These are phyloP conservation scores for Colletotrichum tamarilloi DNA, from an alignment of 2,329 filamentous ascomycete species.

Conservation along the genomic window DNA sequence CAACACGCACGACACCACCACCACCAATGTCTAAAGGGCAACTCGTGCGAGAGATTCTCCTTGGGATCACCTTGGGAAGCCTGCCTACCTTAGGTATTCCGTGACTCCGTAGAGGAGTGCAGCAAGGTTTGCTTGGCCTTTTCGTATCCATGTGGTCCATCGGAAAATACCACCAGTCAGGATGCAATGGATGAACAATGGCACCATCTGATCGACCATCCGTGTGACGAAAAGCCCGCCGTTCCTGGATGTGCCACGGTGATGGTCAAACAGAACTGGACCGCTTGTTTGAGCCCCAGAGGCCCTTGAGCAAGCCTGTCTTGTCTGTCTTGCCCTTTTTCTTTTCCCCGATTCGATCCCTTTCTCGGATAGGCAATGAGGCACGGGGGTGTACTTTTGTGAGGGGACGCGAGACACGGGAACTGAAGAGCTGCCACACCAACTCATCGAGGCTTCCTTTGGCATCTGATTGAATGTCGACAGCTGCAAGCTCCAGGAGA, in stretches of 20 bases:
- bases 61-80: neutral
- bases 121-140: constrained; percentile 3
- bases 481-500: neutral
- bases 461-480: neutral
- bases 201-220: constrained; percentile 34
- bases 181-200: constrained; percentile 15
- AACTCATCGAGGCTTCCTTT: neutral
- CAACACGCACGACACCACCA: neutral
- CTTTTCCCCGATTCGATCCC: constrained; percentile 16
- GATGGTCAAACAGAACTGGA: constrained; percentile 14
- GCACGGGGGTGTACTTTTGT: constrained; percentile 5
- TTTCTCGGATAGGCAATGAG: constrained; percentile 21
- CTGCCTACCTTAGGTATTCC: neutral
- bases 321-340: neutral
- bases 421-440: neutral
- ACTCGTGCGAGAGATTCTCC: constrained; percentile 12
- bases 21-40: neutral
- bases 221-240: constrained; percentile 26
- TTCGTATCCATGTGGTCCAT: constrained; percentile 14
- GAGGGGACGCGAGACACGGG: neutral
- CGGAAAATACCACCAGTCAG: constrained; percentile 19
- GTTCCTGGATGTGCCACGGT: constrained; percentile 27
- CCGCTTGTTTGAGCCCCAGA: neutral
- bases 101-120: neutral
- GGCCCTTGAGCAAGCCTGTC: neutral